These are phyloP conservation scores for Lasiodiplodia sp. DNA, from an alignment of 2,329 filamentous ascomycete species.

Conservation along the genomic window DNA sequence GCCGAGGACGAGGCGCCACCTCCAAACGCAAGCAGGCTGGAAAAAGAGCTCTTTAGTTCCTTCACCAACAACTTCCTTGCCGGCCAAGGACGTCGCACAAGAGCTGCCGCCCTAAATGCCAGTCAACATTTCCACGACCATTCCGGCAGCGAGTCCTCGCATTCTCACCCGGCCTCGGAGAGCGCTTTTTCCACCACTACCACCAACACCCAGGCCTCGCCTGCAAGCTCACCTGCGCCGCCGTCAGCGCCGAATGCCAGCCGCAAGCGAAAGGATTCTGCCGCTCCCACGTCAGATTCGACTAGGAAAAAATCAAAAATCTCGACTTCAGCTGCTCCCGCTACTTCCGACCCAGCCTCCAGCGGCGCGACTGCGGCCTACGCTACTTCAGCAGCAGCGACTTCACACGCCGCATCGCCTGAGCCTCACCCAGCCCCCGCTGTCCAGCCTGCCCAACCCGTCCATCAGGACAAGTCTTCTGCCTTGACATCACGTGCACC, in stretches of 20 bases:
- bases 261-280: constrained; percentile 30
- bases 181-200: constrained; percentile 22
- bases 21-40: constrained; percentile 18
- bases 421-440: constrained; percentile 1
- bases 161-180: constrained; percentile 14
- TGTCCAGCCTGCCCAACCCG: constrained; percentile 7
- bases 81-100: constrained; percentile 24
- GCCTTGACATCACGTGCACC: constrained; percentile 15
- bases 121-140: constrained; percentile 24
- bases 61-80: constrained; percentile 28
- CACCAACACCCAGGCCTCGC: constrained; percentile 19
- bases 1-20: constrained; percentile 28
- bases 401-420: constrained; percentile 7
- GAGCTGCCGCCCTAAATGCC: constrained; percentile 3
- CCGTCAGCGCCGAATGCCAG: constrained; percentile 1
- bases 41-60: constrained; percentile 28
- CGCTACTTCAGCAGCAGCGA: neutral
- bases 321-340: constrained; percentile 5
- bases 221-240: constrained; percentile 27
- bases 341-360: constrained; percentile 14
- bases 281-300: constrained; percentile 20
- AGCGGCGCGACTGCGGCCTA: neutral
- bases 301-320: constrained; percentile 14
- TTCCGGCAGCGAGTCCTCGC: constrained; percentile 19
- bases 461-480: constrained; percentile 9